Evolutionary conservation across 495 filamentous ascomycete species (phyloP).

Genomic region (Penicillium turbatum): DNA sequence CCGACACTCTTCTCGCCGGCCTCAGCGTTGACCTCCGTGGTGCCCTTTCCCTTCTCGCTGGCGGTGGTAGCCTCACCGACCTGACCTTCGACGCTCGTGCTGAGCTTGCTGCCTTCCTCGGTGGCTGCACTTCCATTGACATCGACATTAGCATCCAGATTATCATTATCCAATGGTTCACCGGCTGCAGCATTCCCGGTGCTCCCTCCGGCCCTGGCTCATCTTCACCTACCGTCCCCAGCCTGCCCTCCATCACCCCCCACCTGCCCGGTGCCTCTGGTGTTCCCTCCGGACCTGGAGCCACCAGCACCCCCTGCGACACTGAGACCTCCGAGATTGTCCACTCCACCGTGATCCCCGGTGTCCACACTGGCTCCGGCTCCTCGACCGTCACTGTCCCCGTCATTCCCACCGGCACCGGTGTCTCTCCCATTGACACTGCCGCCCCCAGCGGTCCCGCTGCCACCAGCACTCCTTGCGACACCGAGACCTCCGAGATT

Average conservation of each 20-base stretch:
- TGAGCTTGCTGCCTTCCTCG: slow-evolving; percentile 40
- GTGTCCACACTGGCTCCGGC: too few relatives aligned
- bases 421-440: neutral
- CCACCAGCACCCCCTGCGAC: slow-evolving; percentile 7
- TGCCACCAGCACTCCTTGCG: slow-evolving; percentile 20
- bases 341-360: slow-evolving; percentile 3
- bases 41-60: slow-evolving; percentile 31
- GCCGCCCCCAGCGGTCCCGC: slow-evolving; percentile 6
- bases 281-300: slow-evolving; percentile 8
- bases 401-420: slow-evolving; percentile 6
- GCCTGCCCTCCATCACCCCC: slow-evolving; percentile 19
- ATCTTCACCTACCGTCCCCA: slow-evolving; percentile 20
- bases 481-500: slow-evolving; percentile 17
- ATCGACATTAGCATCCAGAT: slow-evolving; percentile 32
- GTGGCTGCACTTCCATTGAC: slow-evolving; percentile 29
- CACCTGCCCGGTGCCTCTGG: neutral
- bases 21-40: slow-evolving; percentile 36
- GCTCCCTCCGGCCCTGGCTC: slow-evolving; percentile 17
- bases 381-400: slow-evolving; percentile 1
- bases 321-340: neutral
- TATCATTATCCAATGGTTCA: slow-evolving; percentile 42
- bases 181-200: slow-evolving; percentile 35
- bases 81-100: slow-evolving; percentile 36
- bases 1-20: slow-evolving; percentile 21
- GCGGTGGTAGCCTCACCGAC: slow-evolving; percentile 33